phyloP scores from a whole-genome alignment of 2,329 filamentous ascomycete species.

The Paecilomyces dactylethromorphus region DNA sequence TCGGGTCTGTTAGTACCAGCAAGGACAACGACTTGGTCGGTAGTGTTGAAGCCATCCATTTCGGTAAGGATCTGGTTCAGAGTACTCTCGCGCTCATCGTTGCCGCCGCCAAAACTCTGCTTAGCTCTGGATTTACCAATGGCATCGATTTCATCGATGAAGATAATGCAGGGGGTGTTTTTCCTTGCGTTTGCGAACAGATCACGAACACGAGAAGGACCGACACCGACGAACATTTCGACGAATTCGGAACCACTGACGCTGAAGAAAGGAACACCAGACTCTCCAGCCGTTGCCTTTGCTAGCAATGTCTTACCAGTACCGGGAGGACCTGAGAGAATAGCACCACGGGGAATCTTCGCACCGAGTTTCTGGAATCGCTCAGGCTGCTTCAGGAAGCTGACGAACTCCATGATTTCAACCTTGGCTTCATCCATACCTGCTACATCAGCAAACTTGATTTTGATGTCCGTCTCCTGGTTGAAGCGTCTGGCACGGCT shows the following conservation, averaged over 20 bases:
- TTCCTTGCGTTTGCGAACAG: slow-evolving; percentile 91
- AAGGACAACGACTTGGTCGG: slow-evolving; percentile 91
- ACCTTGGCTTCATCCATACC: slow-evolving; percentile 97
- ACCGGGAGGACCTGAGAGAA: slow-evolving; percentile 93
- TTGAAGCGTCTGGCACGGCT: slow-evolving; percentile 97
- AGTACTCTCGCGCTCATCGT: slow-evolving; percentile 94
- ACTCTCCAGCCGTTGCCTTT: slow-evolving; percentile 96
- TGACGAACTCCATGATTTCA: slow-evolving; percentile 99
- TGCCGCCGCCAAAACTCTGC: slow-evolving; percentile 77
- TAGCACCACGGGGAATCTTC: slow-evolving; percentile 95
- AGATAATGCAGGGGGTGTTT: slow-evolving; percentile 96
- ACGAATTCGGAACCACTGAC: slow-evolving; percentile 98
- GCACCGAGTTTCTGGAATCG: slow-evolving; percentile 90
- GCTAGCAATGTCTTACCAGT: slow-evolving; percentile 97
- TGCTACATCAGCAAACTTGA: slow-evolving; percentile 94
- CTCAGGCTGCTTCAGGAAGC: slow-evolving; percentile 88
- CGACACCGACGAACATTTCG: slow-evolving; percentile 99
- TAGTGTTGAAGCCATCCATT: slow-evolving; percentile 98
- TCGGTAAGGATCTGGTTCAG: slow-evolving; percentile 98
- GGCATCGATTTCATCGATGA: slow-evolving; percentile 98
- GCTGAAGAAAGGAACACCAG: slow-evolving; percentile 93
- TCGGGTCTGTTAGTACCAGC: slow-evolving; percentile 95
- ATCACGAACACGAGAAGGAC: slow-evolving; percentile 89
- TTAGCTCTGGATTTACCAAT: slow-evolving; percentile 88
- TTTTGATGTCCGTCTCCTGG: slow-evolving; percentile 91